Percentiles rank a stretch among this genome's conserved stretches.
Conservation (phyloP, 805 yeast genomes). For the Saturnispora mendoncae region DNA sequence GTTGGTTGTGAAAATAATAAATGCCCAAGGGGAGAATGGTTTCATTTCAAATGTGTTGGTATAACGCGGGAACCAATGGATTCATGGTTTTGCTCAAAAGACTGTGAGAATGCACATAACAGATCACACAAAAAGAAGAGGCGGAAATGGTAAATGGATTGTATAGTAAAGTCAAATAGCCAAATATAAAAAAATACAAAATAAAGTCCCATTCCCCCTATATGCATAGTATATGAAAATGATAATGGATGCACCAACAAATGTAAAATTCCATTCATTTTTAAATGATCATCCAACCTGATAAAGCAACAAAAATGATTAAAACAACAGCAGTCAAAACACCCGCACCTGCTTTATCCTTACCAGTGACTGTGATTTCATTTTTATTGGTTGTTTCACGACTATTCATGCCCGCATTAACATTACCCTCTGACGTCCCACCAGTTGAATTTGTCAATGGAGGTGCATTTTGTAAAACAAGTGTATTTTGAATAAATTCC, state of each 20-base stretch:
- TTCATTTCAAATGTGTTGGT: constrained; percentile 93
- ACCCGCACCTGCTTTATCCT: constrained; percentile 87
- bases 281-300: constrained; percentile 61
- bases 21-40: constrained; percentile 75
- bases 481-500: constrained; percentile 47
- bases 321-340: constrained; percentile 70
- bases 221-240: neutral
- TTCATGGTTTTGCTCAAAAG: constrained; percentile 76
- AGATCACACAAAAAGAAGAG: constrained; percentile 6
- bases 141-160: constrained; percentile 8
- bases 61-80: constrained; percentile 81
- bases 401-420: constrained; percentile 41
- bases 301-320: constrained; percentile 50
- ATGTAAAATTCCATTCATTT: neutral
- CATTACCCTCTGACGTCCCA: constrained; percentile 60
- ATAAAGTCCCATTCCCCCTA: too few relatives aligned
- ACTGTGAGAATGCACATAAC: constrained; percentile 37
- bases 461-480: constrained; percentile 33
- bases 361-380: constrained; percentile 40
- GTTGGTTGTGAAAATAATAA: constrained; percentile 89
- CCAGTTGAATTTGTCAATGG: constrained; percentile 62
- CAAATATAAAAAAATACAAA: too few relatives aligned
- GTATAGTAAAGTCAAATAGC: too few relatives aligned
- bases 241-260: neutral
- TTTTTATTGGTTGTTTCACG: constrained; percentile 39